Base-by-base conservation (phyloP, 192 early-diverging fungal genomes). In the Entophlyctis luteolus region DNA sequence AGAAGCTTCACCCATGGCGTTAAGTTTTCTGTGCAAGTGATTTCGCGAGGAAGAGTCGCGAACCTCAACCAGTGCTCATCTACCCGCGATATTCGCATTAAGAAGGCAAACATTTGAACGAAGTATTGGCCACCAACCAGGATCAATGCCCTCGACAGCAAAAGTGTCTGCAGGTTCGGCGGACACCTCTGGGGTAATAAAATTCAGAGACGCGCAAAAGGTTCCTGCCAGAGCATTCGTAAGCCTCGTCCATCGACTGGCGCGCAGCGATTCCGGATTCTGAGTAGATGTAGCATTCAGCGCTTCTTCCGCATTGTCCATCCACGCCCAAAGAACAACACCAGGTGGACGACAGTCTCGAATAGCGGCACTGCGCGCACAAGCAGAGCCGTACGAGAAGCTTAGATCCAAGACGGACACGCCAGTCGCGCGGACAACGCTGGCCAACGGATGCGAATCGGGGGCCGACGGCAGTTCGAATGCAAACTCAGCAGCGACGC, bases 21-120 rank as follows among this genome's bases (percentile, higher is more conserved):
- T 74, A 99, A 79, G 72, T 99, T 99, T 71, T 98, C 97, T 3
- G 97, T 99, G 65, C 97, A 99, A 6, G 94, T 92, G 67, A 87
- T 89, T 68, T 99, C 97, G 68, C 90, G 90, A 2, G 95, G 89
- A 28, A 99, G 79, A 14, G 84, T 76, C 0, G 88, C 89, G 48
- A 93, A 93, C 4, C 93, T 82, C 38, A 94, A 48, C 65, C 32
- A 63, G 46, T 56, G 45, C n/a, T 22, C 28, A 3, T 36, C 55
- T 71, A 3, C n/a, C 16, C 18, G 55, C 42, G 48, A 18, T 27
- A 3, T 36, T n/a, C n/a, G n/a, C n/a, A n/a, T n/a, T n/a, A n/a
- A n/a, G n/a, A n/a, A n/a, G n/a, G 1, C 0, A 8, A 1, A 1
- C 0, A 50, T 0, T 5, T 1, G 1, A 63, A 47, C 31, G 39